Conservation (phyloP, 2,329 filamentous ascomycete genomes). For the Trichophyton mentagrophytes region DNA sequence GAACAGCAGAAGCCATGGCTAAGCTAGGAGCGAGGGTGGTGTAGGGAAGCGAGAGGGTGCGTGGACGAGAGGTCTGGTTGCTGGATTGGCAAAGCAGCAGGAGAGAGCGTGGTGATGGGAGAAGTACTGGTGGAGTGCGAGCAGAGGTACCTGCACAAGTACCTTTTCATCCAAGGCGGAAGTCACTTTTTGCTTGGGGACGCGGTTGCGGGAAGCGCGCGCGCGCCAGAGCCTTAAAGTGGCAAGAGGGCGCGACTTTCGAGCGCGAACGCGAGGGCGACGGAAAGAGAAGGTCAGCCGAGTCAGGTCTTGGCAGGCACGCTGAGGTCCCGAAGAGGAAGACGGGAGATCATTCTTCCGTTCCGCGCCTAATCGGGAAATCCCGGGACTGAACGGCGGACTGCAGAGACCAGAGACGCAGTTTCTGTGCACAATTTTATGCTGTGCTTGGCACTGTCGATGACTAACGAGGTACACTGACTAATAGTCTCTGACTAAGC, state of each 20-base stretch:
- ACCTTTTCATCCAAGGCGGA: slow-evolving; percentile 13
- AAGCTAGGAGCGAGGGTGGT: slow-evolving; percentile 12
- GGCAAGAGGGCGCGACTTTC: slow-evolving; percentile 5
- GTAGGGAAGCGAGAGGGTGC: slow-evolving; percentile 12
- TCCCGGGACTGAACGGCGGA: neutral
- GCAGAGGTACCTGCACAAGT: slow-evolving; percentile 13
- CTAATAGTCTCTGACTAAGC: neutral
- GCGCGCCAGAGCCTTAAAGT: slow-evolving; percentile 9
- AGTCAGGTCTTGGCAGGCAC: slow-evolving; percentile 8
- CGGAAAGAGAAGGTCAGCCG: slow-evolving; percentile 3
- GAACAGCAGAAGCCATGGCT: slow-evolving; percentile 26
- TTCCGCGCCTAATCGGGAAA: neutral
- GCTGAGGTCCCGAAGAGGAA: neutral
- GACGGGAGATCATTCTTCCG: neutral
- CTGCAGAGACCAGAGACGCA: neutral
- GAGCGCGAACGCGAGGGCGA: slow-evolving; percentile 12
- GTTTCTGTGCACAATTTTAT: neutral
- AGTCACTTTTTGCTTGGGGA: neutral
- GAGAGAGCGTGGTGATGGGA: slow-evolving; percentile 11
- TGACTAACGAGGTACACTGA: neutral
- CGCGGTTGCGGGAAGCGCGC: neutral
- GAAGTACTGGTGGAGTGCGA: slow-evolving; percentile 10
- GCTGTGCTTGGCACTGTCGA: neutral
- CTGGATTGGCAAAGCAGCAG: slow-evolving; percentile 17
- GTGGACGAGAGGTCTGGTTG: slow-evolving; percentile 15